A percentile compares a stretch with the other conserved stretches of the same genome.
These are phyloP conservation scores for Massariosphaeria phaeospora DNA, from an alignment of 495 filamentous ascomycete genomes.

Conservation along the genomic window DNA sequence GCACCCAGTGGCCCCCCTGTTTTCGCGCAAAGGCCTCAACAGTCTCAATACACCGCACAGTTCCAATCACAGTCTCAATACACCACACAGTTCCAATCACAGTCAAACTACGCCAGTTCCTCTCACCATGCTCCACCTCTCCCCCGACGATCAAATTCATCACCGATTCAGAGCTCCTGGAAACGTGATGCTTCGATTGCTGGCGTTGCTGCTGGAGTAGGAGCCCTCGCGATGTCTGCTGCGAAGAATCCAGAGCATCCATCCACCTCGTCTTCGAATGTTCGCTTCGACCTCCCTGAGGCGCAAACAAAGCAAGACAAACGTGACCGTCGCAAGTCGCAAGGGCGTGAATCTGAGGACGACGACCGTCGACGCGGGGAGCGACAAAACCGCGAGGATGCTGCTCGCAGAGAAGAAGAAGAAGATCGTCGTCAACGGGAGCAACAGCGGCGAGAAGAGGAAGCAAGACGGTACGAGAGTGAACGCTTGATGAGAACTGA, in stretches of 20 bases:
- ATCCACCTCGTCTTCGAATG: slow-evolving; percentile 31
- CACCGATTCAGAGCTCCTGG: slow-evolving; percentile 24
- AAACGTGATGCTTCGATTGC: slow-evolving; percentile 34
- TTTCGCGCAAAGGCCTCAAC: slow-evolving; percentile 22
- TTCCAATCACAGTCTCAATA: slow-evolving; percentile 6
- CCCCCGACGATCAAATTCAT: slow-evolving; percentile 28
- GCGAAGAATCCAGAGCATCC: slow-evolving; percentile 5
- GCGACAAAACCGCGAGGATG: slow-evolving; percentile 12
- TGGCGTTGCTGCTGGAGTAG: slow-evolving; percentile 33
- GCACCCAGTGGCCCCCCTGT: slow-evolving; percentile 36
- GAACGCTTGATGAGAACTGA: slow-evolving; percentile 18
- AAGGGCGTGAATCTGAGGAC: slow-evolving; percentile 28
- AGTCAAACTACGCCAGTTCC: slow-evolving; percentile 5
- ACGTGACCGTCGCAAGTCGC: slow-evolving; percentile 23
- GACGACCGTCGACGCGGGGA: slow-evolving; percentile 19
- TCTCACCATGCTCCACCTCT: slow-evolving; percentile 4
- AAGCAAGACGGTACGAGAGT: slow-evolving; percentile 15
- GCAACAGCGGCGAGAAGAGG: slow-evolving; percentile 17
- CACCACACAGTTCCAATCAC: slow-evolving; percentile 4
- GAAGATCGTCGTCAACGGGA: slow-evolving; percentile 22
- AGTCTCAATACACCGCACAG: not conserved
- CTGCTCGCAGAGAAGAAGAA: slow-evolving; percentile 22
- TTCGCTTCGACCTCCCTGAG: slow-evolving; percentile 38
- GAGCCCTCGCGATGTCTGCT: slow-evolving; percentile 29
- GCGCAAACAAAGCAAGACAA: slow-evolving; percentile 34